Evolutionary conservation across 2,329 filamentous ascomycete genomes (phyloP), one percentile per base, ranked within the genome.

Genomic region (Aspergillus ochraceoroseus): DNA sequence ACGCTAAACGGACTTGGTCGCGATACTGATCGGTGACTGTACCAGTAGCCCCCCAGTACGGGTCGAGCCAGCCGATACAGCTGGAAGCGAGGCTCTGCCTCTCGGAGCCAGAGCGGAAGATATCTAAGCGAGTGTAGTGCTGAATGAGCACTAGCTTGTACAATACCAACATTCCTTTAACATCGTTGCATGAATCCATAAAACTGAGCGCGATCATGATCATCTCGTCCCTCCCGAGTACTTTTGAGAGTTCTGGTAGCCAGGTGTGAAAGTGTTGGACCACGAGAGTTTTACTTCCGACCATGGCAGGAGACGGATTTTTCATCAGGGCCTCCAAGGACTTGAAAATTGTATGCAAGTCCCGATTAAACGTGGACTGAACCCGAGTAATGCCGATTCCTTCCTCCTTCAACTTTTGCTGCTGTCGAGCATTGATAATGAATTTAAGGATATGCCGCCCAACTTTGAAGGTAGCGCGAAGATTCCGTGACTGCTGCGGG

Each of bases 191-290:
- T 1, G 92, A 87, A 58, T 95, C 88, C 71, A 96, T 83, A 58
- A 96, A 94, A 64, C 90, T 87, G 47, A 94, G 86, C 27, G 89
- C 87, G 48, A 95, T 84, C 55, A 94, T 84, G 37, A 95, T 71
- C 31, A 95, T 90, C 61, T 96, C 90, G 54, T 88, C 83, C 0
- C 83, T 81, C 3, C 76, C 78, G 58, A 96, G 74, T 25, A 92
- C 73, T 1, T 82, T 80, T 0, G 79, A 74, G 7, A 98, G 77
- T 59, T 96, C 90, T 0, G 92, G 90, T n/a, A 98, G 71, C 92
- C 92, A 98, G 0, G 86, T 85, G 59, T 96, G 90, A 62, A 96
- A 94, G 62, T 96, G 87, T 64, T 98, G 92, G 8, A 96, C 88
- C 2, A 94, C 82, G 34, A 98, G 71, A 0, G 92, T 96, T 66